Evolutionary conservation across 1,139 yeast genomes (phyloP).

Genomic region (Candida sp.): DNA sequence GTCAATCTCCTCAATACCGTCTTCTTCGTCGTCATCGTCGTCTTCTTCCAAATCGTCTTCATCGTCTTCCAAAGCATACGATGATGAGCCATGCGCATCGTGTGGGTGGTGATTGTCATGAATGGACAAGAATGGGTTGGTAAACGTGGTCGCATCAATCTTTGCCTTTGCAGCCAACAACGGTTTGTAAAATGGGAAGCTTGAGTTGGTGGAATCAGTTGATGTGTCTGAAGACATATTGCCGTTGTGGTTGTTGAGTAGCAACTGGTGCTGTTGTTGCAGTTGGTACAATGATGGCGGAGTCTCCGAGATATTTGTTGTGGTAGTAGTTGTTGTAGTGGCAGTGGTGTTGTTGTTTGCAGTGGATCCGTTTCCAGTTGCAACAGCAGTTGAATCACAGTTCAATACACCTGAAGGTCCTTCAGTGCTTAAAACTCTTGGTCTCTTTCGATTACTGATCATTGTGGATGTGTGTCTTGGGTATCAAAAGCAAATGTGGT

Average conservation of each 20-base stretch:
- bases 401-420: slow-evolving; percentile 30
- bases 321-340: slow-evolving; percentile 4
- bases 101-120: slow-evolving; percentile 10
- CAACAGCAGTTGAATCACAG: slow-evolving; percentile 24
- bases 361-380: slow-evolving; percentile 6
- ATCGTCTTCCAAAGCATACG: slow-evolving; percentile 2
- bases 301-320: slow-evolving; percentile 3
- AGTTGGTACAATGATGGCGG: slow-evolving; percentile 6
- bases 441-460: slow-evolving; percentile 48
- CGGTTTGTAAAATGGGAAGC: slow-evolving; percentile 5
- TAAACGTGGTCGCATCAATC: slow-evolving; percentile 5
- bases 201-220: slow-evolving; percentile 5
- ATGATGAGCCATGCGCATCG: slow-evolving; percentile 1
- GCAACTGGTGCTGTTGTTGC: slow-evolving; percentile 5
- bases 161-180: slow-evolving; percentile 4
- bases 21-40: slow-evolving; percentile 10
- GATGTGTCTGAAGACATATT: slow-evolving; percentile 4
- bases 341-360: slow-evolving; percentile 3
- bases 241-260: background rate
- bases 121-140: slow-evolving; percentile 14
- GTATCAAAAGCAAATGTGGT: too few species aligned
- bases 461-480: background rate
- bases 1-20: slow-evolving; percentile 19
- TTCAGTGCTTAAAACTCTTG: slow-evolving; percentile 40
- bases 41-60: slow-evolving; percentile 11